A percentile compares a stretch with the other conserved stretches of the same genome.
phyloP scores from a whole-genome alignment of 2,329 filamentous ascomycete species.

The Plenodomus biglobosus region DNA sequence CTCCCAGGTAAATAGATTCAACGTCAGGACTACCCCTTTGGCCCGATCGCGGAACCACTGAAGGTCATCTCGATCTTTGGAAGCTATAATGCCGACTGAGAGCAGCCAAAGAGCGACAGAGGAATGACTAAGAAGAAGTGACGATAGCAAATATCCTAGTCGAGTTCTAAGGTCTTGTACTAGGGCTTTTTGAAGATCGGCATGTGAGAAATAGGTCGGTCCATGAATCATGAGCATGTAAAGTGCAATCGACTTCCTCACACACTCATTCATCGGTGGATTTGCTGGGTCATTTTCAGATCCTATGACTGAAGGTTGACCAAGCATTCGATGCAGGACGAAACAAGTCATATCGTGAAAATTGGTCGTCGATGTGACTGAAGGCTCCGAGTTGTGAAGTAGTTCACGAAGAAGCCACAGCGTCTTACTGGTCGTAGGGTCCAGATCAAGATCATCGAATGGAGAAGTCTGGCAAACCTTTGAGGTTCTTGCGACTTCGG shows the following conservation, averaged over 20 bases:
- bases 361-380: slow-evolving; percentile 44
- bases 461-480: slow-evolving; percentile 1
- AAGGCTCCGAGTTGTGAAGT: slow-evolving; percentile 41
- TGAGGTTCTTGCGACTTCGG: slow-evolving; percentile 27
- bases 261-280: slow-evolving; percentile 14
- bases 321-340: slow-evolving; percentile 54
- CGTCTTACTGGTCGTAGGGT: slow-evolving; percentile 42
- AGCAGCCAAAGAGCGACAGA: slow-evolving; percentile 19
- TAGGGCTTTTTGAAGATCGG: slow-evolving; percentile 19
- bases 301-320: slow-evolving; percentile 13
- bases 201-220: slow-evolving; percentile 59
- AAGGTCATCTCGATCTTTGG: slow-evolving; percentile 8
- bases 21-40: not conserved
- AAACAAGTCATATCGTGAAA: slow-evolving; percentile 61
- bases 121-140: slow-evolving; percentile 15
- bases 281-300: slow-evolving; percentile 9
- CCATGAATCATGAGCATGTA: slow-evolving; percentile 60
- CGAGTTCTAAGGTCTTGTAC: slow-evolving; percentile 12
- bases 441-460: slow-evolving; percentile 33
- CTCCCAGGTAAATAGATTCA: slow-evolving; percentile 10
- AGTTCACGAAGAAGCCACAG: slow-evolving; percentile 51
- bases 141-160: slow-evolving; percentile 59
- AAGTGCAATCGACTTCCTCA: slow-evolving; percentile 53
- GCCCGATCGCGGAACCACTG: slow-evolving; percentile 16
- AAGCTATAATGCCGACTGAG: slow-evolving; percentile 17